Evolutionary conservation across 805 yeast genomes (phyloP), one percentile per base, ranked within the genome.

Genomic region (Blastobotrys terrestris): DNA sequence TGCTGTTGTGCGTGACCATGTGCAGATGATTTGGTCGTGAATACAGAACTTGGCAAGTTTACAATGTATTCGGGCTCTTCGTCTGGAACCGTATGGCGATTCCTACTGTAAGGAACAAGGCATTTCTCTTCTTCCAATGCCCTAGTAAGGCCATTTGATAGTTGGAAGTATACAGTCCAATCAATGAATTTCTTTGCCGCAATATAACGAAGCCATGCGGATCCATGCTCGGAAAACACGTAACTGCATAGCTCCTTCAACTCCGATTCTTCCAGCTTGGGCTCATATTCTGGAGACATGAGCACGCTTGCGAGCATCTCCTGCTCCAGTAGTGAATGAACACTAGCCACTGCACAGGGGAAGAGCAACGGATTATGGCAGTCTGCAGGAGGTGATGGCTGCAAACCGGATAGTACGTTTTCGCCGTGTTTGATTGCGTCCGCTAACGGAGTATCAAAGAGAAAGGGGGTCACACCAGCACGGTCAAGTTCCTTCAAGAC

Each of bases 291-390:
- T 5, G 62, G 54, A 8, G 55, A 39, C 64, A 61, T 61, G 21
- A 61, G 54, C 14, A 59, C 57, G 21, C 60, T 57, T 3, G 63
- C 63, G n/a, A 57, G 53, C 56, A 62, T 54, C n/a, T 61, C 62
- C 6, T 46, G 35, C n/a, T 55, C 56, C 35, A 26, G 35, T 6
- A 18, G 26, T 16, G 44, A 48, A 11, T 49, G 51, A 14, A 50
- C 26, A 22, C 50, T 49, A 18, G 57, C 48, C 18, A 59, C 53
- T 3, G 61, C 55, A 26, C 48, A 53, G 4, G 63, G 62, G 35
- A 59, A 54, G 21, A 57, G 48, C 26, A 58, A 45, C 14, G 59
- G 54, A 39, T 57, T 43, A 5, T 47, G 22, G 20, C 35, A 22
- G 7, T 15, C 41, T 3, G 13, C 22, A 13, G 19, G 16, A n/a